phyloP scores from a whole-genome alignment of 805 yeast species.

The Suhomyces kilbournensis region DNA sequence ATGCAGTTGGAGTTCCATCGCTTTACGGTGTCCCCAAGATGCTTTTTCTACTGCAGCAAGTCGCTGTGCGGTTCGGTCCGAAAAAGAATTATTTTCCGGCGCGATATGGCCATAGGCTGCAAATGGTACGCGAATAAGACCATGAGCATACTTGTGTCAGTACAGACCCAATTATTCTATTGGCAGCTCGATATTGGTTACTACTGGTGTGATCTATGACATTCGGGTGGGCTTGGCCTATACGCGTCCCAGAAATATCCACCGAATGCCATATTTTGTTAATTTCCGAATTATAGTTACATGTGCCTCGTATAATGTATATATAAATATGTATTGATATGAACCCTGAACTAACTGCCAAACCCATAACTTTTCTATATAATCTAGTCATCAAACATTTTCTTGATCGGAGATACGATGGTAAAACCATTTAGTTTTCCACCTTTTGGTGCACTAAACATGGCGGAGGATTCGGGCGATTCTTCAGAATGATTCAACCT shows the following conservation, averaged over 20 bases:
- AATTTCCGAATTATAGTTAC: background rate
- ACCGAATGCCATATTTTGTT: too few species aligned
- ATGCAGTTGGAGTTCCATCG: background rate
- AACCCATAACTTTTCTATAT: background rate
- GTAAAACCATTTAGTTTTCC: conserved; percentile 41
- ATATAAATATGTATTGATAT: background rate
- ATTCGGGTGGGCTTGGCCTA: too few species aligned
- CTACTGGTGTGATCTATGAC: too few species aligned
- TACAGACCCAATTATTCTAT: too few species aligned
- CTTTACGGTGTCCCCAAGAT: background rate
- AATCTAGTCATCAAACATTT: background rate
- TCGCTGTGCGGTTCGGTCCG: background rate
- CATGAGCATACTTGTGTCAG: too few species aligned
- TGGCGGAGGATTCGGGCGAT: background rate
- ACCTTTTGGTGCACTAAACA: conserved; percentile 15
- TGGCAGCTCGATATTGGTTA: too few species aligned
- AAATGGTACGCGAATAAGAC: background rate
- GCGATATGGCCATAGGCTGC: background rate
- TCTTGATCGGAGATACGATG: conserved; percentile 33
- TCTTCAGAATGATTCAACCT: conserved; percentile 12
- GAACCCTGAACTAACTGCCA: background rate
- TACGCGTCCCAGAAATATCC: too few species aligned
- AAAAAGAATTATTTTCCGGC: background rate
- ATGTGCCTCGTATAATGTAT: background rate
- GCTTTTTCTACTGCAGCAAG: background rate